A percentile compares a stretch with the other conserved stretches of the same genome.
phyloP scores from a whole-genome alignment of 176 grass and related monocot genomes.

The Triticum urartu region DNA sequence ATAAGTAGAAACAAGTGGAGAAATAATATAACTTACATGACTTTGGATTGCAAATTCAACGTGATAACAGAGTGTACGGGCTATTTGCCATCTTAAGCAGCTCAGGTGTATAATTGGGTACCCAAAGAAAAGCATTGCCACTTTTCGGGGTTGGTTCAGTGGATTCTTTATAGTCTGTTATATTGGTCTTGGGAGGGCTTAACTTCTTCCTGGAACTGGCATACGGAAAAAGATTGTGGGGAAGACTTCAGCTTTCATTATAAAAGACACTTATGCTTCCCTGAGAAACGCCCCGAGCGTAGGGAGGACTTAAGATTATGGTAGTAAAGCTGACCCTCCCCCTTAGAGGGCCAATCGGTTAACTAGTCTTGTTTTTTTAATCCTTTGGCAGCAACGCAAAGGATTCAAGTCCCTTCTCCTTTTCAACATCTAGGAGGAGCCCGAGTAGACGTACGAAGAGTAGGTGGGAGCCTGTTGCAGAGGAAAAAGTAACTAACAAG shows the following conservation, averaged over 20 bases:
- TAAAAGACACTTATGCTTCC: background rate
- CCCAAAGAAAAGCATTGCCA: background rate
- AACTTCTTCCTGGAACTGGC: background rate
- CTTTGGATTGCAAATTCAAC: background rate
- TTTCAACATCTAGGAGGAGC: constrained; percentile 36
- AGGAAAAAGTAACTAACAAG: constrained; percentile 48
- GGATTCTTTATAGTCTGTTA: background rate
- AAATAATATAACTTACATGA: background rate
- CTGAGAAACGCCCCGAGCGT: background rate
- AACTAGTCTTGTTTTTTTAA: background rate
- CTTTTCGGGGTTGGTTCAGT: background rate
- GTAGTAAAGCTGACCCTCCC: background rate
- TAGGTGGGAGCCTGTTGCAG: constrained; percentile 79
- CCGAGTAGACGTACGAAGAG: constrained; percentile 62
- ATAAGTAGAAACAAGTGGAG: background rate
- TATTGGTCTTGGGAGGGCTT: background rate
- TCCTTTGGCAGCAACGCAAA: constrained; percentile 50
- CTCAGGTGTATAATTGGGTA: background rate
- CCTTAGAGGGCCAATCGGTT: background rate
- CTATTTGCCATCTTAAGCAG: background rate
- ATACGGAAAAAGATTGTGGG: background rate
- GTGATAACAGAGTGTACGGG: background rate
- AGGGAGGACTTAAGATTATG: background rate
- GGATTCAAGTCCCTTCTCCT: constrained; percentile 54
- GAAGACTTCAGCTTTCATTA: background rate